Evolutionary conservation across 163 green algal species (phyloP), one percentile per base, ranked within the genome.

Genomic region (Prototheca wickerhamii): DNA sequence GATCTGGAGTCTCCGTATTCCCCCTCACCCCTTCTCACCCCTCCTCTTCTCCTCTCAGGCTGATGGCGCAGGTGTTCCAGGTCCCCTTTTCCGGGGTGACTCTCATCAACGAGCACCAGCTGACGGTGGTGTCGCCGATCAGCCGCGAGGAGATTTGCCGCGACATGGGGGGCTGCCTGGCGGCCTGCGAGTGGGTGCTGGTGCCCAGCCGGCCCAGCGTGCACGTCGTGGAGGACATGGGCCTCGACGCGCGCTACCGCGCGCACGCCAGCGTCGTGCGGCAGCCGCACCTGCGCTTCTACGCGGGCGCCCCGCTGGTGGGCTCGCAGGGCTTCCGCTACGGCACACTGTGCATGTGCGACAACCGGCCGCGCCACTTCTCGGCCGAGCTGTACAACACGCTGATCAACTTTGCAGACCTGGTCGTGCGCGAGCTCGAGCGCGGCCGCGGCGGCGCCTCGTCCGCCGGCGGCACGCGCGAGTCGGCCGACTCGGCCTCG

Each of bases 401-500:
- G 71, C 68, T 92, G 40, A 75, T 76, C 54, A 89, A 90, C 70
- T 74, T 92, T 62, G 83, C 73, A 4, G 76, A 87, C 63, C 76
- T 90, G 64, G 80, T 86, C 46, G 76, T 86, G 4, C 75, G 85
- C 15, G 81, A 89, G 72, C 60, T 90, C 1, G 85, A 92, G 73
- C 72, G 75, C 56, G 64, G 64, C n/a, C 12, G 46, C 46, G 46
- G 5, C 0, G 37, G 37, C 37, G 10, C 37, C 37, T 44, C 10
- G 37, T 15, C 15, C 10, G 46, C 46, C 20, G 46, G 23, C 46
- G 10, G 15, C 15, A 54, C 46, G 46, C 46, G 5, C 15, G 23
- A 12, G 46, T 25, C 46, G 46, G 5, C 46, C 12, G 23, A 25
- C 20, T 21, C 26, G 46, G 46, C 46, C 12, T 25, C 46, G 46